Evolutionary conservation across 371 early-diverging fungal genomes (phyloP).

Genomic region (Parasitella parasitica): DNA sequence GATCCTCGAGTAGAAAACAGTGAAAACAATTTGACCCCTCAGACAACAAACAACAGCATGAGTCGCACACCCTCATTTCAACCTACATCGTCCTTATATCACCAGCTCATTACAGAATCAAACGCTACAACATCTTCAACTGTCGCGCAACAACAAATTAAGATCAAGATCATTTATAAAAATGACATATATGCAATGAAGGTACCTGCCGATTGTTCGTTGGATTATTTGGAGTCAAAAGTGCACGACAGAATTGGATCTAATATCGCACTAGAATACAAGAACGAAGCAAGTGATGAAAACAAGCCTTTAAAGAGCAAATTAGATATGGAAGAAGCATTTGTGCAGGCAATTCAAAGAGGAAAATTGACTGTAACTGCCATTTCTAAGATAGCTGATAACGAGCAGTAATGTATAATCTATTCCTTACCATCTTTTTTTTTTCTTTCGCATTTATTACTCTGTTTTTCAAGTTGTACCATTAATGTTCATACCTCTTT

Average conservation of each 20-base stretch:
- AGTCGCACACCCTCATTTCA: background rate
- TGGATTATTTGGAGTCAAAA: conserved; percentile 48
- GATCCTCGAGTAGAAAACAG: conserved; percentile 22
- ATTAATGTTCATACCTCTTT: no score
- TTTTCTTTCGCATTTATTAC: background rate
- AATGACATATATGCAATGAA: conserved; percentile 73
- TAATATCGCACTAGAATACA: conserved; percentile 22
- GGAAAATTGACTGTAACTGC: conserved; percentile 39
- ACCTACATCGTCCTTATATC: background rate
- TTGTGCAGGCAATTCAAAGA: conserved; percentile 27
- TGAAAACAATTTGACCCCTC: background rate
- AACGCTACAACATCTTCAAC: background rate
- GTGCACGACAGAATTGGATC: conserved; percentile 52
- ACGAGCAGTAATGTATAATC: no score
- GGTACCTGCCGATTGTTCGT: conserved; percentile 55
- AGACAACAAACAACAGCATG: background rate
- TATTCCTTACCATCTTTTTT: background rate
- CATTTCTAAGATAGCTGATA: background rate
- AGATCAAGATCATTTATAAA: conserved; percentile 64
- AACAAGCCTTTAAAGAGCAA: conserved; percentile 29
- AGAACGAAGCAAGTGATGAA: conserved; percentile 20
- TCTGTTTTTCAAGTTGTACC: no score
- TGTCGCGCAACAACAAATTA: conserved; percentile 34
- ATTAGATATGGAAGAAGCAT: conserved; percentile 38
- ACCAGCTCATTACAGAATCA: background rate